These are phyloP conservation scores for Fusarium buxicola DNA, from an alignment of 2,329 filamentous ascomycete genomes.

Conservation along the genomic window DNA sequence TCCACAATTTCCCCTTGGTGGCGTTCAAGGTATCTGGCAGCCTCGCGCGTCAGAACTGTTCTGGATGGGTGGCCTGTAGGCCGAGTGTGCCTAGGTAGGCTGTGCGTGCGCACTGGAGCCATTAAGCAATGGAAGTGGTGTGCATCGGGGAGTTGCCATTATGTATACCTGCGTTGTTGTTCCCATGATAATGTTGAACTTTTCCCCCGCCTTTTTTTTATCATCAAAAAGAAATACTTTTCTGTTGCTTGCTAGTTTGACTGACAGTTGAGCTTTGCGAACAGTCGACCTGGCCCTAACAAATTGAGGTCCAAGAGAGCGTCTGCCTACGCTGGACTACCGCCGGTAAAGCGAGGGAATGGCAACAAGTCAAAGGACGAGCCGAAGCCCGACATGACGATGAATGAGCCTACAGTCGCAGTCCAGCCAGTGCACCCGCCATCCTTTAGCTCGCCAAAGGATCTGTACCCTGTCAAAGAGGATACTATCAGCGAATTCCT, in stretches of 20 bases:
- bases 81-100: constrained; percentile 43
- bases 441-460: constrained; percentile 33
- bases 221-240: constrained; percentile 13
- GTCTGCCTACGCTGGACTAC: constrained; percentile 34
- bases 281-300: constrained; percentile 43
- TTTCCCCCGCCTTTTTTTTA: constrained; percentile 7
- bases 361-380: constrained; percentile 25
- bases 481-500: constrained; percentile 32
- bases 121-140: constrained; percentile 8
- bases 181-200: constrained; percentile 6
- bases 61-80: constrained; percentile 35
- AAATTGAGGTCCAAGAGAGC: constrained; percentile 44
- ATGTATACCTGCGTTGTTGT: constrained; percentile 21
- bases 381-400: constrained; percentile 24
- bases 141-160: constrained; percentile 14
- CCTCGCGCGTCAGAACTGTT: constrained; percentile 44
- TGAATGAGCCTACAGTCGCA: constrained; percentile 41
- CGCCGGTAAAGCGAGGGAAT: constrained; percentile 24
- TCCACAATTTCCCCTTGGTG: constrained; percentile 47
- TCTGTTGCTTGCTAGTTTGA: constrained; percentile 6
- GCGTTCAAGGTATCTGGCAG: constrained; percentile 39
- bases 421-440: constrained; percentile 38
- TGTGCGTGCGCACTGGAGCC: constrained; percentile 20
- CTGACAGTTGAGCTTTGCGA: constrained; percentile 23
- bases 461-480: constrained; percentile 37